Conservation (phyloP, 495 filamentous ascomycete genomes). For the Xylaria telfairii region DNA sequence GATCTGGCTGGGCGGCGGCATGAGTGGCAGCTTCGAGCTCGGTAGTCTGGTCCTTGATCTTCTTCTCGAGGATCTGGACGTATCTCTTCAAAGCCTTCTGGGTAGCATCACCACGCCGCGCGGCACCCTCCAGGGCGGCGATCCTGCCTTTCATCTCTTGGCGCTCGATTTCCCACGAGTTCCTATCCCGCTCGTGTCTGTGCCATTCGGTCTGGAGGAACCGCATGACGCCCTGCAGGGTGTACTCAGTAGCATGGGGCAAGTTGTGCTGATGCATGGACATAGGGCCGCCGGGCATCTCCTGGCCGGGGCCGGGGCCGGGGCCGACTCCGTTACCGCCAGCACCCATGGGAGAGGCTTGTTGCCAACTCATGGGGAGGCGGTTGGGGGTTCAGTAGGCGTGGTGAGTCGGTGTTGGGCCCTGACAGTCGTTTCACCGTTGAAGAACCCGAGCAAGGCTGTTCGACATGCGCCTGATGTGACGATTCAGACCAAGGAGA, state of each 20-base stretch:
- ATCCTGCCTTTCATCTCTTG: slow-evolving; percentile 99
- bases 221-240: slow-evolving; percentile 98
- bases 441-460: slow-evolving; percentile 16
- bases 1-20: slow-evolving; percentile 30
- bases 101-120: slow-evolving; percentile 79
- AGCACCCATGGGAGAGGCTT: slow-evolving; percentile 39
- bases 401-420: slow-evolving; percentile 19
- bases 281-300: slow-evolving; percentile 34
- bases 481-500: neutral
- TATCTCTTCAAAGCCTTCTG: slow-evolving; percentile 89
- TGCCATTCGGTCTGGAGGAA: slow-evolving; percentile 99
- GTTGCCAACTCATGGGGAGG: slow-evolving; percentile 40
- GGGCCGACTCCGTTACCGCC: slow-evolving; percentile 34
- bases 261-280: slow-evolving; percentile 50
- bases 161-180: slow-evolving; percentile 98
- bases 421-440: slow-evolving; percentile 39
- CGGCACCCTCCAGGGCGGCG: slow-evolving; percentile 90
- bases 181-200: slow-evolving; percentile 94
- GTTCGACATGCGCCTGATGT: slow-evolving; percentile 37
- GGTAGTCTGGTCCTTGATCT: slow-evolving; percentile 74
- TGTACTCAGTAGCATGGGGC: slow-evolving; percentile 93
- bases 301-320: slow-evolving; percentile 29
- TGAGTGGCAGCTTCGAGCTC: slow-evolving; percentile 44
- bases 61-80: slow-evolving; percentile 87
- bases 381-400: neutral